Base-by-base conservation (phyloP, 2,329 filamentous ascomycete species). In the Alternaria conjuncta region DNA sequence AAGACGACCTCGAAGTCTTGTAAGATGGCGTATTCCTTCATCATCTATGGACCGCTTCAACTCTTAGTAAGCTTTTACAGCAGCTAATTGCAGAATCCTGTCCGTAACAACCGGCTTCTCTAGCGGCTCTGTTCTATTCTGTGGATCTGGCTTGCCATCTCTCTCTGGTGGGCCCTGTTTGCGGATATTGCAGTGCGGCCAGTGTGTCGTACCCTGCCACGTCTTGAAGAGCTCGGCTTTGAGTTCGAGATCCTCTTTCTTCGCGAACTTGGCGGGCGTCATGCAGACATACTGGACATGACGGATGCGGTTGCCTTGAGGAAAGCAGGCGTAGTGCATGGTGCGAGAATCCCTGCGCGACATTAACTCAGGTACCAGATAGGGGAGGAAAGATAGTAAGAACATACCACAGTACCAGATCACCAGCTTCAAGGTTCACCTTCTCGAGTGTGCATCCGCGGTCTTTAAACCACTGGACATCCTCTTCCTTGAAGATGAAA, bases 401-500 rank as follows among this genome's bases (percentile, higher is more conserved):
- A 12, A 43, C n/a, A 25, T 41, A 56, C 50, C 36, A 41, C n/a
- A 32, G 41, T 4, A 63, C 76, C 61, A 84, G 70, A 60, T 83
- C 82, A 6, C 82, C 82, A 11, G 81, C 79, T 15, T 81, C 82
- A 20, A 78, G 71, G 53, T 76, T 72, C 8, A 84, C 70, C 72
- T 84, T 84, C 44, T 78, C 46, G 7, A 79, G 58, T 59, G 79
- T 75, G 64, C 78, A 82, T 0, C 82, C 82, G 2, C 72, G 71
- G 9, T 78, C 71, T 45, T 79, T 62, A 55, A 83, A 83, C 81
- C 82, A 84, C 41, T 79, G 71, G n/a, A 83, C 70, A 55, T 84
- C 80, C 26, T 82, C 76, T 10, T 81, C 70, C 26, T 74, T 78
- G 71, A 84, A 85, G 21, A 79, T 72, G 65, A 81, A 83, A 7